Base-by-base conservation (phyloP, 2,329 filamentous ascomycete species). In the Verticillium klebahnii region DNA sequence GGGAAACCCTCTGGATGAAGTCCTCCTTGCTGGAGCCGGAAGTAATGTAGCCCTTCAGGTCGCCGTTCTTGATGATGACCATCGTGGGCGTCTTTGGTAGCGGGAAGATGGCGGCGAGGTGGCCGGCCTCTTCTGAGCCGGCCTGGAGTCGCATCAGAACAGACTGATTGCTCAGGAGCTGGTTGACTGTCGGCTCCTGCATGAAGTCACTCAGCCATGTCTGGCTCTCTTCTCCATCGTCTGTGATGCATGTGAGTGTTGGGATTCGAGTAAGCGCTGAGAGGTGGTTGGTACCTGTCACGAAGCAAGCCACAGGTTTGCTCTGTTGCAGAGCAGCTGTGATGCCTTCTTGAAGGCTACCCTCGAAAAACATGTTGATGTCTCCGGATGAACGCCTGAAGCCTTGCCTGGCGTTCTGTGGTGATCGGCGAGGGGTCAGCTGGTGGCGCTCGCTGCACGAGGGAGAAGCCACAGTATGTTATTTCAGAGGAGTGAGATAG, bases 301-400 rank as follows among this genome's bases (percentile, higher is more conserved):
- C 89, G 74, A 97, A 96, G 77, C 92, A 96, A 34, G 91, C 84
- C 0, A 97, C 90, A 19, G 90, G 82, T 75, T 94, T 96, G 63
- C 85, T 80, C 73, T 93, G 82, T 63, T 86, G 84, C 7, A 97
- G 82, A 14, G 93, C 92, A 23, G 85, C 80, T 36, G 85, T 82
- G 68, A 97, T 96, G 62, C 92, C 93, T 69, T 89, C 89, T 69
- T 96, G 90, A 23, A 97, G 77, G 64, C 86, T 87, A 19, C 93
- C 93, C 63, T 88, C 71, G 73, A 93, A 93, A 76, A 97, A 97
- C 89, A 96, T 93, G 52, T 56, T 72, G 66, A 59, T 3, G 37
- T n/a, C n/a, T 9, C 17, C 4, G 45, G 19, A 9, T 50, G 45
- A 23, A 25, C n/a, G 45, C 9, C 12, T n/a, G 19, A 5, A 12